Evolutionary conservation across 1,139 yeast genomes (phyloP).

Genomic region (Yamadazyma siamensis): DNA sequence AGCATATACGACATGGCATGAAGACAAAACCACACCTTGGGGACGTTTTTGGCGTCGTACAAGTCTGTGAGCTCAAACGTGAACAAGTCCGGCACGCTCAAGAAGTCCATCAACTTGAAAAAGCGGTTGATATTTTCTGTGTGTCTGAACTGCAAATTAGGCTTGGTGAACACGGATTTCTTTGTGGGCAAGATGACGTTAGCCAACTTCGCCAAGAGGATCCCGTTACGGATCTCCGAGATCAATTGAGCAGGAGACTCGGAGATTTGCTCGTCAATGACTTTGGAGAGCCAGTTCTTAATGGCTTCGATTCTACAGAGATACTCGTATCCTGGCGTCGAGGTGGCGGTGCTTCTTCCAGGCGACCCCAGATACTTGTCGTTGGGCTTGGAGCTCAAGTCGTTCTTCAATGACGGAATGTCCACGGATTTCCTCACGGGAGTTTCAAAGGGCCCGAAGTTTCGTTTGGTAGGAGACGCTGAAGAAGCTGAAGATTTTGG

Average conservation of each 20-base stretch:
- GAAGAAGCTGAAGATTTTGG: slow-evolving; percentile 22
- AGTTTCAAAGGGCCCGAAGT: slow-evolving; percentile 11
- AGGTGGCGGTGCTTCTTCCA: slow-evolving; percentile 25
- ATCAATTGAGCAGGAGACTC: slow-evolving; percentile 54
- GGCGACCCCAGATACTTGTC: slow-evolving; percentile 23
- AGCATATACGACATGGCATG: slow-evolving; percentile 83
- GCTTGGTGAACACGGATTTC: slow-evolving; percentile 34
- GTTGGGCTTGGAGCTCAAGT: slow-evolving; percentile 9
- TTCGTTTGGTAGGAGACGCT: slow-evolving; percentile 20
- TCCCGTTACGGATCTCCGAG: slow-evolving; percentile 72
- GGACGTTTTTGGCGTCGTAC: slow-evolving; percentile 88
- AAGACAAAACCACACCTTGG: slow-evolving; percentile 89
- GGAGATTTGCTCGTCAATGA: slow-evolving; percentile 47
- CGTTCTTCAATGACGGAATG: slow-evolving; percentile 15
- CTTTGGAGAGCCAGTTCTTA: slow-evolving; percentile 48
- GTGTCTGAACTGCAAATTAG: slow-evolving; percentile 76
- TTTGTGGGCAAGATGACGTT: slow-evolving; percentile 70
- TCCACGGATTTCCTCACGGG: slow-evolving; percentile 10
- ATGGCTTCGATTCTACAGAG: slow-evolving; percentile 87
- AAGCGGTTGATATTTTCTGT: slow-evolving; percentile 91
- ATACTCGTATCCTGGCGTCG: slow-evolving; percentile 64
- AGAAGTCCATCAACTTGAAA: slow-evolving; percentile 64
- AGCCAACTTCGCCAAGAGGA: slow-evolving; percentile 76
- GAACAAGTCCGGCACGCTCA: slow-evolving; percentile 82
- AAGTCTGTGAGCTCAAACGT: slow-evolving; percentile 89